Base-by-base conservation (phyloP, 1,139 yeast species). In the Yamadazyma pseudoaaseri region DNA sequence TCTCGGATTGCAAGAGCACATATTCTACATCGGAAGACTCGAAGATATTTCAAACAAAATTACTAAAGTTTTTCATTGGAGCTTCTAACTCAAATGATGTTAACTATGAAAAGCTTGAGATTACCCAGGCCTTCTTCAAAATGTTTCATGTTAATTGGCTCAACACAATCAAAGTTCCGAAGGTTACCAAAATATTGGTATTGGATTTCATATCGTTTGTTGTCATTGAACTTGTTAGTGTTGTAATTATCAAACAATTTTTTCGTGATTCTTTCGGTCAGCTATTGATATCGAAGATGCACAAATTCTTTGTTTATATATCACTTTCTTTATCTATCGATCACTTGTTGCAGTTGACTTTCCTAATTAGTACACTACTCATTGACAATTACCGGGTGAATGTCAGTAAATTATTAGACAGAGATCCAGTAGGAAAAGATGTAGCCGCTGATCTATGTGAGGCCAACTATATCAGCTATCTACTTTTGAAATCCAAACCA, bases 381-480 rank as follows among this genome's bases (percentile, higher is more conserved):
- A 73, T 86, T 29, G 95, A 86, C 57, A 60, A 81, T 30, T 72
- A 79, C 29, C 67, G 87, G 36, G 56, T 73, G 26, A 89, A 82
- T 47, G 62, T 82, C 14, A 73, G 75, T 8, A 86, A 80, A 40
- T 53, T 79, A 9, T 32, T 46, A n/a, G 36, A 45, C 31, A 31
- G 34, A 17, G 33, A 31, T 20, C 31, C n/a, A n/a, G 6, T 20
- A 5, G 20, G 10, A 14, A 27, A 9, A 10, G 30, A 26, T 16
- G 16, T 11, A 6, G 13, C 32, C 8, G 29, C 39, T 17, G 29
- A 32, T 17, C 6, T 21, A 5, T 11, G 16, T 16, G 41, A 37
- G 16, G 18, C 56, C 2, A 65, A 65, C 38, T 27, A 43, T 3
- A 37, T 65, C 8, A 62, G 68, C 6, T 42, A 56, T 3, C 34